Conservation (phyloP, 2,329 filamentous ascomycete species). For the Helotiales sp. region DNA sequence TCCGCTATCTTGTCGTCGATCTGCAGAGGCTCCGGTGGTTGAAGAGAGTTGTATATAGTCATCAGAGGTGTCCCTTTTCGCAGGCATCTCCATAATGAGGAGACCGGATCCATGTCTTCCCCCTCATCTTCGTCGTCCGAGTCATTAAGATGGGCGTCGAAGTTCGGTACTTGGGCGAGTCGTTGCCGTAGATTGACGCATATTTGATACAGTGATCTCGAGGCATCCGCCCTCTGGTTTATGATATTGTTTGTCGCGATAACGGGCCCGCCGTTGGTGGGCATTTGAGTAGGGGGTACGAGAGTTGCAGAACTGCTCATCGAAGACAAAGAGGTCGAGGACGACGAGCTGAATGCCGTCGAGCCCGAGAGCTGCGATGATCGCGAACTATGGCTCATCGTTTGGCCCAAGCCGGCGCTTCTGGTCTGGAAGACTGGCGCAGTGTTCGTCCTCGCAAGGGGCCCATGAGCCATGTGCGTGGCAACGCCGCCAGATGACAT, state of each 20-base stretch:
- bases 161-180: conserved; percentile 79
- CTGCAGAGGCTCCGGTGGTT: conserved; percentile 66
- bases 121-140: conserved; percentile 69
- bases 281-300: conserved; percentile 35
- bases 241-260: conserved; percentile 90
- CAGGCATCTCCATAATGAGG: conserved; percentile 86
- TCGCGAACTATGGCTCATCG: conserved; percentile 43
- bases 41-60: conserved; percentile 83
- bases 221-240: conserved; percentile 92
- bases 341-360: conserved; percentile 48
- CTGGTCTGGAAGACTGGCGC: conserved; percentile 30
- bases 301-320: conserved; percentile 35
- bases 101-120: conserved; percentile 76
- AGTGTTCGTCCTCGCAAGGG: conserved; percentile 34
- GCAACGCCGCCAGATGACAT: conserved; percentile 34
- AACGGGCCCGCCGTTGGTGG: conserved; percentile 57
- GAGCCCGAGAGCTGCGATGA: conserved; percentile 64
- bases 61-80: conserved; percentile 82
- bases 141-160: conserved; percentile 71
- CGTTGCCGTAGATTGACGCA: conserved; percentile 83
- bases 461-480: conserved; percentile 34
- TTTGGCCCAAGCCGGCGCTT: conserved; percentile 29
- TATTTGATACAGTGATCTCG: conserved; percentile 90
- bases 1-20: conserved; percentile 66
- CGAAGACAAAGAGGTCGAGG: conserved; percentile 35